Conservation (phyloP, 2,329 filamentous ascomycete genomes). For the Colletotrichum cuscutae region DNA sequence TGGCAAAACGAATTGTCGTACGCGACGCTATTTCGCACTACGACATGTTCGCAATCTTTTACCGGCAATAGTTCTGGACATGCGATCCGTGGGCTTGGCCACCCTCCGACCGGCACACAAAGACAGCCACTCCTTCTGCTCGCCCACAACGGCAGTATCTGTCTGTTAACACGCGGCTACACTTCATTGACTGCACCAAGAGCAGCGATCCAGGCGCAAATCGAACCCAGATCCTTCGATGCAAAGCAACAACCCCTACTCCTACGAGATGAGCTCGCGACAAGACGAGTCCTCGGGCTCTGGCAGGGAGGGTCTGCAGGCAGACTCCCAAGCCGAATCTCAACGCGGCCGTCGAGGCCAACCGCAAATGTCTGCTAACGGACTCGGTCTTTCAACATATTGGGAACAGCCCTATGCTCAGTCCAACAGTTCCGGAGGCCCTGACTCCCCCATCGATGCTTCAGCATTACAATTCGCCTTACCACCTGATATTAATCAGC, state of each 20-base stretch:
- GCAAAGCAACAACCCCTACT: constrained; percentile 6
- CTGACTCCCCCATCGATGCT: constrained; percentile 63
- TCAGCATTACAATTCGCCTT: constrained; percentile 65
- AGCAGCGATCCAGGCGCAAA: not conserved
- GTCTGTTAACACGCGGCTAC: not conserved
- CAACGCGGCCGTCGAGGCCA: constrained; percentile 22
- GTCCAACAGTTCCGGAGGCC: constrained; percentile 47
- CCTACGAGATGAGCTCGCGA: constrained; percentile 30
- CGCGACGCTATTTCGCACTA: not conserved
- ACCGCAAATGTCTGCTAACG: constrained; percentile 40
- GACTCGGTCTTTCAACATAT: constrained; percentile 60
- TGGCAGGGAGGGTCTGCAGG: constrained; percentile 34
- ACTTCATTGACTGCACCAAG: not conserved
- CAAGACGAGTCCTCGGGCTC: constrained; percentile 8
- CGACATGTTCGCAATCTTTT: constrained; percentile 15
- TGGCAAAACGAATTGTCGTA: not conserved
- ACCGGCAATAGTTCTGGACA: constrained; percentile 6
- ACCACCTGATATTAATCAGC: constrained; percentile 60
- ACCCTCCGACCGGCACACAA: constrained; percentile 5
- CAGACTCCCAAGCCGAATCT: constrained; percentile 27
- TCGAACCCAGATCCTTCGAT: not conserved
- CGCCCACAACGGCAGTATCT: not conserved
- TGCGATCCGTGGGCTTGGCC: constrained; percentile 5
- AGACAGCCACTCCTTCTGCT: not conserved
- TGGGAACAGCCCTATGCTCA: constrained; percentile 61